phyloP scores from a whole-genome alignment of 192 early-diverging fungal species.

The Coemansia sp. region DNA sequence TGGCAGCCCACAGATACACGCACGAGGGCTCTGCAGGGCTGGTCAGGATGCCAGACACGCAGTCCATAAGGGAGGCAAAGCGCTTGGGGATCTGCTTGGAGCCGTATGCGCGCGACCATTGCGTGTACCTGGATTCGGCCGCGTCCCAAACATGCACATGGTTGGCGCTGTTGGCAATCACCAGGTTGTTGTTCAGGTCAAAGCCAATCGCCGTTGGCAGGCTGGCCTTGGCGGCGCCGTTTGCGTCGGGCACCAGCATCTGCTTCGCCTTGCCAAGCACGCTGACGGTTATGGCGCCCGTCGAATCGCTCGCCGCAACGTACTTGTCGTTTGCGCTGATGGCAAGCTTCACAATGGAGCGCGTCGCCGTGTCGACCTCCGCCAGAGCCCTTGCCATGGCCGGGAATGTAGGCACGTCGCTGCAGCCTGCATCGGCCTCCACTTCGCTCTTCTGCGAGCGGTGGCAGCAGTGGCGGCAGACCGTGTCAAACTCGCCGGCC shows the following conservation, averaged over 20 bases:
- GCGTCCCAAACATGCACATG: constrained; percentile 73
- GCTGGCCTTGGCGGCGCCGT: constrained; percentile 11
- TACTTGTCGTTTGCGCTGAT: constrained; percentile 79
- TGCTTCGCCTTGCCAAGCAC: constrained; percentile 14
- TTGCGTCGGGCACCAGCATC: constrained; percentile 1
- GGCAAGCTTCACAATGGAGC: constrained; percentile 68
- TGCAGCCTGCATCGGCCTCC: constrained; percentile 49
- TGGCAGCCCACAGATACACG: constrained; percentile 68
- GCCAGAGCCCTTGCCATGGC: constrained; percentile 26
- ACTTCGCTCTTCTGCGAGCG: constrained; percentile 48
- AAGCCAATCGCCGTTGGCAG: constrained; percentile 38
- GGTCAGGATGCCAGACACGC: constrained; percentile 71
- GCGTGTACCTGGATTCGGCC: constrained; percentile 62
- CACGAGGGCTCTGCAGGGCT: constrained; percentile 64
- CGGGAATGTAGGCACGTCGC: constrained; percentile 50
- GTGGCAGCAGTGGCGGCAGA: constrained; percentile 69
- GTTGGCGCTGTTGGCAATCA: constrained; percentile 67
- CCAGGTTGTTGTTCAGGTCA: constrained; percentile 22
- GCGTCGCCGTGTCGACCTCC: constrained; percentile 36
- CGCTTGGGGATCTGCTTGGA: constrained; percentile 61
- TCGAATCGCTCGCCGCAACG: constrained; percentile 77
- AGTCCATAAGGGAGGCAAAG: constrained; percentile 65
- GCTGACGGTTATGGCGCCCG: constrained; percentile 71
- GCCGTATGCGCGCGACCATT: constrained; percentile 80
- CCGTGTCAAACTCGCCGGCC: constrained; percentile 58